Base-by-base conservation (phyloP, 257 asterid genomes). In the Osmanthus fragrans region DNA sequence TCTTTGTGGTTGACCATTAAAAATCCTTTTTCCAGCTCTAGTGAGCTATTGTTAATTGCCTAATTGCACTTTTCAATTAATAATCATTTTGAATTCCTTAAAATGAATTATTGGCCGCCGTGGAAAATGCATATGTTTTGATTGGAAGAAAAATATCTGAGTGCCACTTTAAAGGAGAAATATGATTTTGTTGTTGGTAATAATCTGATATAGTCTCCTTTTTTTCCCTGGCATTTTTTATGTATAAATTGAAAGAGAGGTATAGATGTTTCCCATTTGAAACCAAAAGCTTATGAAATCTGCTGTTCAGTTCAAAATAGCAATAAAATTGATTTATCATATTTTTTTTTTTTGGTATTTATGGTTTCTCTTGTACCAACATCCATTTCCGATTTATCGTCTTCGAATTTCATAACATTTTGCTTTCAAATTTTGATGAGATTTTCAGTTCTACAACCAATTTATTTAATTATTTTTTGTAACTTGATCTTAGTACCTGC, bases 21-120 rank as follows among this genome's bases (percentile, higher is more conserved):
- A 23, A 45, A 32, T 34, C 54, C 16, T 27, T 33, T 34, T 73
- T 66, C 60, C 3, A 70, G 49, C 54, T 27, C 36, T 60, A 10
- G 45, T 74, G 71, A 73, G 69, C 74, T 64, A 21, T 37, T 45
- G 27, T 63, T 63, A 63, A 63, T 63, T 63, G 69, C 18, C 34
- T 25, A 27, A 25, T 25, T 60, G 6, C 10, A 23, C 36, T 63
- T 27, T 63, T 63, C 16, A 63, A 47, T 63, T 21, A 58, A 58
- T 4, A 56, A 27, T 27, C 69, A 63, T 63, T 63, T 54, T n/a
- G n/a, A 54, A 19, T 54, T 54, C 64, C 25, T 5, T 19, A 5
- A 0, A 54, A 54, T 5, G 27, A 54, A 54, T n/a, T 54, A 54
- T 54, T n/a, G 0, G 64, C 64, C 19, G 9, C 64, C 0, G n/a